Base-by-base conservation (phyloP, 768 basidiomycete genomes). In the Tricholoma terreum region DNA sequence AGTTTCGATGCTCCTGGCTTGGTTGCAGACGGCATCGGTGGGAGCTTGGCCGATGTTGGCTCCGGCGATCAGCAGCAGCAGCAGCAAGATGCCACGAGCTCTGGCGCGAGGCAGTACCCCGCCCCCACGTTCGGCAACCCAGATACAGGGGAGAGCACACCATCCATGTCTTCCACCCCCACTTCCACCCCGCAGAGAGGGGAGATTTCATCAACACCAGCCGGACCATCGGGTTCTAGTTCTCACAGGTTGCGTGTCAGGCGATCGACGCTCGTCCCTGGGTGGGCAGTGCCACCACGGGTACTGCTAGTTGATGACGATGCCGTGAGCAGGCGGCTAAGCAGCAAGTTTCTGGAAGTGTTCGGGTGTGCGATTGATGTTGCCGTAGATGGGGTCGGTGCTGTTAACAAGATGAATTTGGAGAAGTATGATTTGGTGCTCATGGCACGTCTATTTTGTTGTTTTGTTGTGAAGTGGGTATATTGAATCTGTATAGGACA, bases 281-380 rank as follows among this genome's bases (percentile, higher is more conserved):
- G 88, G 1, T 95, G 93, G 93, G 89, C 91, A 0, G 90, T 94
- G 0, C 89, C 93, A 0, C 96, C 96, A 4, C 77, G 90, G 0
- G 94, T 98, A 55, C 71, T 98, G 51, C 81, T 98, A 7, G 96
- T 98, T 9, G 96, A 98, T 70, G 96, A 98, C 71, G 96, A 98
- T 66, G 87, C 87, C 4, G 94, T 98, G 24, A 94, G 89, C 69
- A 74, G 95, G 56, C 88, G 87, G 68, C 73, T 98, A 56, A 88
- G 89, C 60, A 90, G 85, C 78, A 97, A 95, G 75, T 96, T 98
- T 70, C 71, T 98, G 69, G 89, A 96, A 74, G 90, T 97, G 43
- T 94, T 95, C 72, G 96, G 96, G 36, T 97, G 95, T 71, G 86
- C 87, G 64, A 94, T 89, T 55, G 96, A 98, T 64, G 89, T 96